Conservation (phyloP, 2,329 filamentous ascomycete species). For the Rutstroemia sp. region DNA sequence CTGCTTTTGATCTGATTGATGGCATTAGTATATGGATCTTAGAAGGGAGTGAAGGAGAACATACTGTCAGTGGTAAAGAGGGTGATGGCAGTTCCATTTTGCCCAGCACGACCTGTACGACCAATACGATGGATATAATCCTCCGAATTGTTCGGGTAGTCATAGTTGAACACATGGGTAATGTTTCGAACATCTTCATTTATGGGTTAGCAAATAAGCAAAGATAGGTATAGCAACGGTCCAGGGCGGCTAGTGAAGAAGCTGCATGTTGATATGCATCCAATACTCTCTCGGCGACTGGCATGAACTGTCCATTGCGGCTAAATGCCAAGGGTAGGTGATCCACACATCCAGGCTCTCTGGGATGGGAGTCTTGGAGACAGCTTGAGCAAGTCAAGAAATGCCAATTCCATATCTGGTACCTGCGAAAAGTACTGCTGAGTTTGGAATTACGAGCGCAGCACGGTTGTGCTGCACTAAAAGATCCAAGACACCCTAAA, state of each 20-base stretch:
- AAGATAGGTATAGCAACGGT: slow-evolving; percentile 51
- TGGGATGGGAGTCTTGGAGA: slow-evolving; percentile 58
- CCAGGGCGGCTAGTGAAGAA: slow-evolving; percentile 41
- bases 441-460: slow-evolving; percentile 72
- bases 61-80: slow-evolving; percentile 99
- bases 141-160: slow-evolving; percentile 88
- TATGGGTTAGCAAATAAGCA: slow-evolving; percentile 73
- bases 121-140: slow-evolving; percentile 95
- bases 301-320: slow-evolving; percentile 33
- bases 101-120: slow-evolving; percentile 88
- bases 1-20: slow-evolving; percentile 71
- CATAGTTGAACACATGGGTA: slow-evolving; percentile 98
- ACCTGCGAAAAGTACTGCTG: slow-evolving; percentile 54
- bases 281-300: slow-evolving; percentile 34
- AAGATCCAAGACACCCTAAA: slow-evolving; percentile 80
- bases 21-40: slow-evolving; percentile 19
- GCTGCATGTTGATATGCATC: slow-evolving; percentile 30
- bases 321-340: slow-evolving; percentile 41
- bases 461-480: slow-evolving; percentile 60
- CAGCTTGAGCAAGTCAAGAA: slow-evolving; percentile 74
- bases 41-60: slow-evolving; percentile 35
- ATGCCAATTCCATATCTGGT: slow-evolving; percentile 72
- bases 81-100: slow-evolving; percentile 94
- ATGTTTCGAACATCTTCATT: slow-evolving; percentile 99
- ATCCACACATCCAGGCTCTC: slow-evolving; percentile 53